Evolutionary conservation across 1,284 basidiomycete genomes (phyloP).

Genomic region (Pisolithus thermaeus): DNA sequence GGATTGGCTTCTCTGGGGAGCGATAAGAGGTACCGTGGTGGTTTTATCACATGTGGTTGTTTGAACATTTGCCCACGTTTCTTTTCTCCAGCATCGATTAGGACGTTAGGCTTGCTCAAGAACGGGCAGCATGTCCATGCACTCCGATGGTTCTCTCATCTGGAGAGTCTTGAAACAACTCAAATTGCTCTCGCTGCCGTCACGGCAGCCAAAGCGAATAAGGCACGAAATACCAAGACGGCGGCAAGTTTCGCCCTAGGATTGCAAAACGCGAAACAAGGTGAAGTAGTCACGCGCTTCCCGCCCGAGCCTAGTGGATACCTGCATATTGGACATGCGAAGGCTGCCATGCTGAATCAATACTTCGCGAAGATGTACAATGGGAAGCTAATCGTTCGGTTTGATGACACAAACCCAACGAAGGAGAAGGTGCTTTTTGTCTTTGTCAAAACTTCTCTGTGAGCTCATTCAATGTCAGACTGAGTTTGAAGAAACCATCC

Average conservation of each 20-base stretch:
- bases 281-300: slow-evolving; percentile 94
- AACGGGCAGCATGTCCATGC: slow-evolving; percentile 83
- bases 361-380: slow-evolving; percentile 98
- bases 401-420: slow-evolving; percentile 97
- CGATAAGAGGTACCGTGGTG: slow-evolving; percentile 61
- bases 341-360: slow-evolving; percentile 94
- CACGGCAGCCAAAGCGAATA: slow-evolving; percentile 66
- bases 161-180: slow-evolving; percentile 75
- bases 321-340: slow-evolving; percentile 97
- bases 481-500: slow-evolving; percentile 91
- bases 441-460: not conserved
- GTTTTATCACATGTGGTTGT: not conserved
- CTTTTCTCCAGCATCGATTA: slow-evolving; percentile 41
- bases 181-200: slow-evolving; percentile 56
- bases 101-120: slow-evolving; percentile 76
- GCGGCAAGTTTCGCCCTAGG: slow-evolving; percentile 90
- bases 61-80: not conserved
- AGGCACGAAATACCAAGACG: slow-evolving; percentile 66
- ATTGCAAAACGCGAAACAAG: slow-evolving; percentile 80
- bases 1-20: slow-evolving; percentile 84
- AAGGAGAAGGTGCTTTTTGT: slow-evolving; percentile 77
- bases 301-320: slow-evolving; percentile 98
- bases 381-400: slow-evolving; percentile 92
- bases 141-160: slow-evolving; percentile 78
- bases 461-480: slow-evolving; percentile 41